Conservation (phyloP, 2,329 filamentous ascomycete genomes). For the Gremmenia infestans region DNA sequence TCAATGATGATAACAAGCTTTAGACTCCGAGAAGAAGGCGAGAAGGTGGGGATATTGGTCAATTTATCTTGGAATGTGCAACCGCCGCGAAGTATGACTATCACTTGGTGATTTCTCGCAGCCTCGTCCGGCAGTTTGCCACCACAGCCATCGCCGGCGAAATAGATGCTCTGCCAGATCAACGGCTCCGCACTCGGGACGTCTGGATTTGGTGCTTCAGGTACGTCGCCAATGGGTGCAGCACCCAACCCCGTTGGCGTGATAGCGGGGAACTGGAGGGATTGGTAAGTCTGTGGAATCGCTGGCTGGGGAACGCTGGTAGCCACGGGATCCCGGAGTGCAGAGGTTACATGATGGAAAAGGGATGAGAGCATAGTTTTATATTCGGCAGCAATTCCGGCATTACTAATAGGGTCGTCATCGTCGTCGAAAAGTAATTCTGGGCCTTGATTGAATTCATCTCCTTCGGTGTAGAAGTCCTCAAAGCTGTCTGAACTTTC, state of each 20-base stretch:
- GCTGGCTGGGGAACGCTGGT: slow-evolving; percentile 35
- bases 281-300: slow-evolving; percentile 29
- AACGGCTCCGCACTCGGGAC: slow-evolving; percentile 39
- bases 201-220: slow-evolving; percentile 33
- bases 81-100: slow-evolving; percentile 75
- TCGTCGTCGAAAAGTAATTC: slow-evolving; percentile 15
- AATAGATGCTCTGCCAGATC: slow-evolving; percentile 65
- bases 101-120: slow-evolving; percentile 60
- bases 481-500: slow-evolving; percentile 17
- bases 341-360: slow-evolving; percentile 45
- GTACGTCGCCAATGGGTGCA: slow-evolving; percentile 63
- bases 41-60: slow-evolving; percentile 74
- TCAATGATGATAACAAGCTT: slow-evolving; percentile 76
- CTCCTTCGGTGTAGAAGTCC: slow-evolving; percentile 18
- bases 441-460: slow-evolving; percentile 9
- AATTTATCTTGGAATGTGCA: slow-evolving; percentile 85
- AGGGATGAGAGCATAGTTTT: slow-evolving; percentile 40
- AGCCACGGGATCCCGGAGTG: slow-evolving; percentile 40
- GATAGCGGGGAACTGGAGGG: slow-evolving; percentile 39
- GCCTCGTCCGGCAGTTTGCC: slow-evolving; percentile 46
- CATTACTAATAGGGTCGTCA: slow-evolving; percentile 4
- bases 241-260: slow-evolving; percentile 53
- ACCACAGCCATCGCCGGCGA: slow-evolving; percentile 63
- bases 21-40: slow-evolving; percentile 54
- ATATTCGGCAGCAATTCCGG: slow-evolving; percentile 29